Evolutionary conservation across 768 basidiomycete genomes (phyloP), one percentile per base, ranked within the genome.

Genomic region (Lepiota subincarnata): DNA sequence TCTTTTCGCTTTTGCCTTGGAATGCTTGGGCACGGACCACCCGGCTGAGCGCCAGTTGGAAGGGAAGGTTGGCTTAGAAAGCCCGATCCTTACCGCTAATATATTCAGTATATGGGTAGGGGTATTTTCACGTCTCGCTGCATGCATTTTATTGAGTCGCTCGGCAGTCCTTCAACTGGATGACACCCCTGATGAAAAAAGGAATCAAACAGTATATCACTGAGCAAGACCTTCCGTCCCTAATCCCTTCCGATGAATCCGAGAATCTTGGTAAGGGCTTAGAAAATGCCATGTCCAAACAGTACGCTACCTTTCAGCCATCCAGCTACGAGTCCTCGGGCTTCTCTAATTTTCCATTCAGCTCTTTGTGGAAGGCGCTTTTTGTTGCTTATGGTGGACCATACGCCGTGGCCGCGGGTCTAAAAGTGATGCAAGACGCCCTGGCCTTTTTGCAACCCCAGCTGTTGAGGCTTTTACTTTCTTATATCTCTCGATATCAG

Each of bases 391-490:
- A 90, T 59, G 96, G 95, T 0, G 74, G 80, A 0, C 88, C 90
- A 0, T 96, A 87, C 58, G 69, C 74, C 1, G 58, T 75, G 26
- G 90, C 88, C 0, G 79, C 74, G 0, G 43, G 64, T 18, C 73
- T 95, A 44, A 97, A 96, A 68, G 55, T 89, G n/a, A 28, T 78
- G 1, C 91, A 94, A 64, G 96, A 98, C 64, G 70, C 73, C 22
- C 72, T 98, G 16, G 82, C 84, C 0, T 98, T 97, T 69, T 66
- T 83, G 6, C 95, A 98, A 64, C 96, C 96, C 0, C 87, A 93
- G 63, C 76, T 97, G 1, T 79, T 98, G 19, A 82, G 89, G 6
- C 76, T 82, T 61, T 72, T 98, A 4, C 74, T 98, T 47, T 70
- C 79, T 7, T 98, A 90, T 64, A 94, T 98, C 41, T 83, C 89